Percentiles rank a stretch among this genome's conserved stretches.
Conservation (phyloP, 805 yeast genomes). For the Suhomyces tanzawaensis region DNA sequence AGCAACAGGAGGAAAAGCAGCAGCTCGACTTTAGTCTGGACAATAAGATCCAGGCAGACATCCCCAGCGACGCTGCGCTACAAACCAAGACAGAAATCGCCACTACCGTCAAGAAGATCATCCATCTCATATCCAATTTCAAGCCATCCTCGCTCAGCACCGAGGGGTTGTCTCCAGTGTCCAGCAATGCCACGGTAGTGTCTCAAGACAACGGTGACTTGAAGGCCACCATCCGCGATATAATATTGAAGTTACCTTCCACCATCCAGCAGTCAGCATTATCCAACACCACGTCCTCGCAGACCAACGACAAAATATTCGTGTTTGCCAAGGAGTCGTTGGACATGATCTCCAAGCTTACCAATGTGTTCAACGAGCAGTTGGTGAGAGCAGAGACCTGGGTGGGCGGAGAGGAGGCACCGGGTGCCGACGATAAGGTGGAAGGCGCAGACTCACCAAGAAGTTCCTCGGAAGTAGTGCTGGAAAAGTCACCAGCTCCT, state of each 20-base stretch:
- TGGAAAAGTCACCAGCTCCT: not conserved
- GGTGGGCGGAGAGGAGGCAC: constrained; percentile 49
- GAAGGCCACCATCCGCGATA: constrained; percentile 75
- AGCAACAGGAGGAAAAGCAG: constrained; percentile 15
- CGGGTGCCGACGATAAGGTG: not conserved
- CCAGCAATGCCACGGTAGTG: constrained; percentile 7
- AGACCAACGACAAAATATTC: constrained; percentile 62
- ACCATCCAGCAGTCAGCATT: constrained; percentile 54
- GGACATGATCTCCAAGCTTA: constrained; percentile 81
- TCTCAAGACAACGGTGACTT: constrained; percentile 18
- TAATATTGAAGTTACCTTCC: constrained; percentile 70
- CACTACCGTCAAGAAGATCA: constrained; percentile 84
- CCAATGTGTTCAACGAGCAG: constrained; percentile 81
- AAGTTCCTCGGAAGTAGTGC: not conserved
- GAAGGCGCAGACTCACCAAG: not conserved
- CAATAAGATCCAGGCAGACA: constrained; percentile 17
- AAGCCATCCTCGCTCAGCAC: constrained; percentile 40
- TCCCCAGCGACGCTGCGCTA: constrained; percentile 21
- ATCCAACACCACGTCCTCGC: constrained; percentile 15
- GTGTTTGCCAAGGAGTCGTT: constrained; percentile 85
- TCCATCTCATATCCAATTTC: constrained; percentile 79
- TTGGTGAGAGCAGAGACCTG: constrained; percentile 83
- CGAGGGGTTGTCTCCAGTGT: constrained; percentile 10
- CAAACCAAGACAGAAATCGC: constrained; percentile 78
- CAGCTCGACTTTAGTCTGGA: constrained; percentile 26